These are phyloP conservation scores for Lachnellula suecica DNA, from an alignment of 2,329 filamentous ascomycete genomes.

Conservation along the genomic window DNA sequence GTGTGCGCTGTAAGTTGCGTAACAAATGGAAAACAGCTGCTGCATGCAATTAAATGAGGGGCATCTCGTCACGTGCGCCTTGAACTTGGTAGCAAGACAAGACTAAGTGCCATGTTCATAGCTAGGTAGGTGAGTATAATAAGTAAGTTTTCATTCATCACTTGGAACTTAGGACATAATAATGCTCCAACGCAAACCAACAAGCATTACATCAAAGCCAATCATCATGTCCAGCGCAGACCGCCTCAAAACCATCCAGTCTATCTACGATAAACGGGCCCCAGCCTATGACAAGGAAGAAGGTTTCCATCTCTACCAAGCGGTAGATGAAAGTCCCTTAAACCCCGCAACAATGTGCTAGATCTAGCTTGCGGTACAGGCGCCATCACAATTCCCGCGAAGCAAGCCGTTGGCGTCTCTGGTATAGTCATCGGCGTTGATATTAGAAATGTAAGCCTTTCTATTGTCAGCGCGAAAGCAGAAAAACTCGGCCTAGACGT, in stretches of 20 bases:
- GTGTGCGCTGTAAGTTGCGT: background rate
- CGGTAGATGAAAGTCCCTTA: constrained; percentile 10
- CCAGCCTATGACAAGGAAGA: constrained; percentile 14
- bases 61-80: too few relatives aligned
- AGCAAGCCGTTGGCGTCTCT: constrained; percentile 2
- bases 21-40: background rate
- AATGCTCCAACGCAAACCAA: too few relatives aligned
- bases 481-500: constrained; percentile 5
- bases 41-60: too few relatives aligned
- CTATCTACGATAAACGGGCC: constrained; percentile 17
- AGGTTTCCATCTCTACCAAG: constrained; percentile 12
- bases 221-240: background rate
- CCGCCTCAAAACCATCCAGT: constrained; percentile 7
- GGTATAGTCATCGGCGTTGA: constrained; percentile 18
- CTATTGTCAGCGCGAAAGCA: constrained; percentile 8
- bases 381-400: constrained; percentile 10
- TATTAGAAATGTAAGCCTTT: constrained; percentile 12
- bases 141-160: too few relatives aligned
- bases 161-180: too few relatives aligned
- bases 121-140: too few relatives aligned
- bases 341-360: constrained; percentile 13
- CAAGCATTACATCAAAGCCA: background rate
- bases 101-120: too few relatives aligned
- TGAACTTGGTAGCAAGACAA: too few relatives aligned
- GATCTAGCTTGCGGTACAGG: constrained; percentile 21